phyloP scores from a whole-genome alignment of 768 basidiomycete species.

The Plicaturopsis crispa region DNA sequence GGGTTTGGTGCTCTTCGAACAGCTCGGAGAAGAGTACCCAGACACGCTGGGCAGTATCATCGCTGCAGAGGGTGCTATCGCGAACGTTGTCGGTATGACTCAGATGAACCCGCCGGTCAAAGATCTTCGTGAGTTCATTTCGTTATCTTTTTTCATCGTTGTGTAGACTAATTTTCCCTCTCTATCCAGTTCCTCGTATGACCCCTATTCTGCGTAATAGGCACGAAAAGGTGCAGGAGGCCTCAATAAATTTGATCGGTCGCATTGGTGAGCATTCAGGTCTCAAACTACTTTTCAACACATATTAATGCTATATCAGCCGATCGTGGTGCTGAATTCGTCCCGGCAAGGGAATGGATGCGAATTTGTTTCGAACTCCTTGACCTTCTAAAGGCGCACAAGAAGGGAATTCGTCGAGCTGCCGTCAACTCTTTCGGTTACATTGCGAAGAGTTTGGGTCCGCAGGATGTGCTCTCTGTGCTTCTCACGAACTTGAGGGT shows the following conservation, averaged over 20 bases:
- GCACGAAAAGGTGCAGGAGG: slow-evolving; percentile 99
- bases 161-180: slow-evolving; percentile 2
- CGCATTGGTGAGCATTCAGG: slow-evolving; percentile 58
- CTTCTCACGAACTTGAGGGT: slow-evolving; percentile 94
- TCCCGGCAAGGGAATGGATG: slow-evolving; percentile 99
- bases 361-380: slow-evolving; percentile 98
- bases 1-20: slow-evolving; percentile 94
- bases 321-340: slow-evolving; percentile 98
- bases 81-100: slow-evolving; percentile 99
- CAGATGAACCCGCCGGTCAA: slow-evolving; percentile 99
- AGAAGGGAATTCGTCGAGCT: slow-evolving; percentile 97
- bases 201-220: slow-evolving; percentile 99
- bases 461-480: slow-evolving; percentile 95
- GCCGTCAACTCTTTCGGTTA: slow-evolving; percentile 99
- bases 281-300: slow-evolving; percentile 4
- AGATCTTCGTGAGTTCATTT: slow-evolving; percentile 76
- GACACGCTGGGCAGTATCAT: slow-evolving; percentile 99
- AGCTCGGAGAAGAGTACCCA: slow-evolving; percentile 98
- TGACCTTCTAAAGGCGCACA: slow-evolving; percentile 96
- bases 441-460: slow-evolving; percentile 98
- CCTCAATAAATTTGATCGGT: slow-evolving; percentile 98
- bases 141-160: not conserved
- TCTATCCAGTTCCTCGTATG: slow-evolving; percentile 87
- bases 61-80: slow-evolving; percentile 96
- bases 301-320: slow-evolving; percentile 32